Evolutionary conservation across 2,329 filamentous ascomycete genomes (phyloP), one percentile per base, ranked within the genome.

Genomic region (Hypoxylon sp.): DNA sequence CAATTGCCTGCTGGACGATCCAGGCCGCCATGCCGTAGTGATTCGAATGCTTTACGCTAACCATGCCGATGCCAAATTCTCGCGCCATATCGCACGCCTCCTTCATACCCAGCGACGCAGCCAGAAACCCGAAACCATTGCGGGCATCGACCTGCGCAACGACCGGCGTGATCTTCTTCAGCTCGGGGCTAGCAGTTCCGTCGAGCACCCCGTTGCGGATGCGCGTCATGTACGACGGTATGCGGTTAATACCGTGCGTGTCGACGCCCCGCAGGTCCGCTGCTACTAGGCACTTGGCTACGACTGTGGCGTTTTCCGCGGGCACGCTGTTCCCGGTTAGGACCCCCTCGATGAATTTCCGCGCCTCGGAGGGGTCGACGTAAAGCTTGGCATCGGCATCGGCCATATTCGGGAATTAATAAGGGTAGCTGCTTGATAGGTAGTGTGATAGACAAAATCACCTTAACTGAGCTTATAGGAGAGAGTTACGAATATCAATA

Each of bases 11-110:
- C 77, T 93, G 90, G 10, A 94, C 92, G 0, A 94, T 77, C 91
- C 92, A 95, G 0, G 93, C 92, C 3, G 87, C 87, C 92, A 96
- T 96, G 59, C 93, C 93, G 74, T 92, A 94, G 78, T 95, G 92
- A 74, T 95, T 95, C 44, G 90, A 92, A 79, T 91, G 90, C 78
- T 90, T 92, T 75, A 95, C 84, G 64, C 87, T 88, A 0, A 91
- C 91, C 86, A 96, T 90, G 26, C 92, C 93, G 69, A 95, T 92
- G 11, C 92, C 92, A 73, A 85, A 89, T 1, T 80, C 77, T 24
- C 82, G 80, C 0, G 92, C 92, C 80, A 91, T 90, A 9, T 87
- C 83, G 50, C 94, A 88, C 0, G 92, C 92, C 0, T 85, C 84
- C 0, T 79, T 78, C 89, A 95, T 94, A 26, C 86, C 92, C 60